Evolutionary conservation across 495 filamentous ascomycete genomes (phyloP).

Genomic region (Aspergillus steynii): DNA sequence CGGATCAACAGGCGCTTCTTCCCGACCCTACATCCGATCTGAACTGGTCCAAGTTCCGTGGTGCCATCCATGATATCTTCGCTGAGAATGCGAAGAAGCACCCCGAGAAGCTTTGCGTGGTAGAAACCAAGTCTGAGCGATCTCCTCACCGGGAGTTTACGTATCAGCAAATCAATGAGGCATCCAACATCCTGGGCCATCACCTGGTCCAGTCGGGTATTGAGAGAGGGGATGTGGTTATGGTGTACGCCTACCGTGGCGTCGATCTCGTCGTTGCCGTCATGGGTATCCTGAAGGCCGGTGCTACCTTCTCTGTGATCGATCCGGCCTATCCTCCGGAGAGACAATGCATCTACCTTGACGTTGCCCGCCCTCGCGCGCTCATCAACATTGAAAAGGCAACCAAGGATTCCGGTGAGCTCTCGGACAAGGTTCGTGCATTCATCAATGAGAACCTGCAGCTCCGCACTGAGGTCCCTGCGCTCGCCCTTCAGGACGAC

Average conservation of each 20-base stretch:
- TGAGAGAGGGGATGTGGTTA: slow-evolving; percentile 82
- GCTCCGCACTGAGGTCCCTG: slow-evolving; percentile 76
- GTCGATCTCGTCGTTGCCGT: slow-evolving; percentile 52
- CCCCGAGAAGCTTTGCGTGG: slow-evolving; percentile 77
- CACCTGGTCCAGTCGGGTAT: slow-evolving; percentile 73
- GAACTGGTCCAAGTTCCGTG: slow-evolving; percentile 79
- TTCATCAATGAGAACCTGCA: slow-evolving; percentile 75
- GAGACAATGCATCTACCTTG: slow-evolving; percentile 86
- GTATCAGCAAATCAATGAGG: slow-evolving; percentile 86
- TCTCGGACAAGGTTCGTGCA: slow-evolving; percentile 66
- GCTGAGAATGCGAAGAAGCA: slow-evolving; percentile 67
- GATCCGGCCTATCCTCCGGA: slow-evolving; percentile 88
- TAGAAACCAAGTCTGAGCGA: slow-evolving; percentile 71
- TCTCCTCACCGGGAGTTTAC: slow-evolving; percentile 70
- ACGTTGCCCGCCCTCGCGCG: slow-evolving; percentile 80
- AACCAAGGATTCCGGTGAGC: slow-evolving; percentile 68
- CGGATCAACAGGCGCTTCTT: slow-evolving; percentile 46
- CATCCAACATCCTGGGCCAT: slow-evolving; percentile 77
- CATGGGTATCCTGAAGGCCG: slow-evolving; percentile 58
- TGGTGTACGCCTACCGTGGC: slow-evolving; percentile 83
- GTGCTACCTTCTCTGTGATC: slow-evolving; percentile 61
- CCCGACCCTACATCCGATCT: slow-evolving; percentile 78
- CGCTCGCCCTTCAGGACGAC: slow-evolving; percentile 69
- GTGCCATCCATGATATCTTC: slow-evolving; percentile 81
- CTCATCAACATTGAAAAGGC: slow-evolving; percentile 81